Base-by-base conservation (phyloP, 2,329 filamentous ascomycete genomes). In the Pseudogymnoascus sp. region DNA sequence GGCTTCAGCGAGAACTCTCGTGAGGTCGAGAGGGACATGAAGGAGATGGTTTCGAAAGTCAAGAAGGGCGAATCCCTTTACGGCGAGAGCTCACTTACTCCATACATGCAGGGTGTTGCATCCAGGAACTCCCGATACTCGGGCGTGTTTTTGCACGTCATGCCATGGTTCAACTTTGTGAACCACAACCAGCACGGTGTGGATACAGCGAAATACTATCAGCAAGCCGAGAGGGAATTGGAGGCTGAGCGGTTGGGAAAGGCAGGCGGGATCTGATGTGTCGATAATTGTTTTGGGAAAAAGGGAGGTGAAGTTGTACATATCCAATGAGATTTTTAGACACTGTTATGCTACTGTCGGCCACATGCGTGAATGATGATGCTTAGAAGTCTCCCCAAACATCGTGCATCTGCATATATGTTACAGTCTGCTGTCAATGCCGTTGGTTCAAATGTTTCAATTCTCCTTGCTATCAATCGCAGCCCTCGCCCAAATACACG, bases 121-220 rank as follows among this genome's bases (percentile, higher is more conserved):
- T 86, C 91, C 64, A 83, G 94, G 70, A 96, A 99, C 80, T 96
- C 92, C 72, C 84, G 94, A 73, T 97, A 96, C 81, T 88, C 90
- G 38, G 89, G 89, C 41, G 81, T 94, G 33, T 94, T 93, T 76
- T 79, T 90, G 67, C 89, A 92, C 73, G 85, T 93, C 61, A 79
- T 99, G 62, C 92, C 93, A 39, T 97, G 92, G 94, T 93, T 96
- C 79, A 99, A 99, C 81, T 89, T 99, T 78, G 93, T 96, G 72
- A 97, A 99, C 78, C 94, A 99, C 78, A 87, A 85, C 74, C 80
- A 95, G 84, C 94, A 99, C 75, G 94, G 94, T 69, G 90, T 99
- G 63, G 94, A 99, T 75, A 99, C 94, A 33, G 92, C 93, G 67
- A 99, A 99, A 80, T 99, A 99, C 80, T 99, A 96, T 78, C 88